These are phyloP conservation scores for Barnettozyma californica DNA, from an alignment of 805 yeast genomes.

Conservation along the genomic window DNA sequence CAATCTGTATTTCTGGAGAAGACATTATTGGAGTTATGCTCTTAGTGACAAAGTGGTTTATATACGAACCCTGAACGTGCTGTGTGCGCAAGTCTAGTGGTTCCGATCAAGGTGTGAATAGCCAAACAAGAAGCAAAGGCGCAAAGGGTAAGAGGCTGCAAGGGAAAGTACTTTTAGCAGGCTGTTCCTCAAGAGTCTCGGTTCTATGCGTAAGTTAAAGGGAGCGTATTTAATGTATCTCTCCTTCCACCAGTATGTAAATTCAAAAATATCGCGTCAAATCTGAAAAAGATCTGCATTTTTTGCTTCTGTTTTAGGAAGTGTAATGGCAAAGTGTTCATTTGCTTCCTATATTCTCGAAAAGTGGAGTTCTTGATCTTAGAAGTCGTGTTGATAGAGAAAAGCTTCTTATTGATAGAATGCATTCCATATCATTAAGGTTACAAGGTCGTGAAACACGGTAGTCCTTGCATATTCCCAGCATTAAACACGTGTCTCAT, in stretches of 20 bases:
- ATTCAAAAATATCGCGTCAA: background rate
- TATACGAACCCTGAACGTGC: background rate
- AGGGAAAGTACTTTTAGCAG: background rate
- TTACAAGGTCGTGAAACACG: background rate
- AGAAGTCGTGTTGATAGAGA: too few relatives aligned
- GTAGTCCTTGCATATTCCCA: background rate
- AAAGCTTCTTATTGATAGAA: too few relatives aligned
- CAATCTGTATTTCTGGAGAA: constrained; percentile 14
- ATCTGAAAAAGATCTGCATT: background rate
- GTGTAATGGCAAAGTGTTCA: background rate
- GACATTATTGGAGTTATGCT: background rate
- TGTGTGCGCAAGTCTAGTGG: background rate
- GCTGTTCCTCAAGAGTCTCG: background rate
- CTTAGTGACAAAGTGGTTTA: background rate
- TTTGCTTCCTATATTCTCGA: background rate
- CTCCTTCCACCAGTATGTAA: background rate
- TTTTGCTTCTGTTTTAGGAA: constrained; percentile 6
- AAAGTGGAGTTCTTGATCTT: background rate
- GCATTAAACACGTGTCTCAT: background rate
- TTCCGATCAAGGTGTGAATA: background rate
- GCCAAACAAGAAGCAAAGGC: background rate
- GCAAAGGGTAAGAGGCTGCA: background rate
- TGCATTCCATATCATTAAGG: background rate
- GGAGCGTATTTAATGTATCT: background rate
- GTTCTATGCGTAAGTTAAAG: background rate